phyloP scores from a whole-genome alignment of 352 stramenopile genomes.

The Elongisporangium anandrum region DNA sequence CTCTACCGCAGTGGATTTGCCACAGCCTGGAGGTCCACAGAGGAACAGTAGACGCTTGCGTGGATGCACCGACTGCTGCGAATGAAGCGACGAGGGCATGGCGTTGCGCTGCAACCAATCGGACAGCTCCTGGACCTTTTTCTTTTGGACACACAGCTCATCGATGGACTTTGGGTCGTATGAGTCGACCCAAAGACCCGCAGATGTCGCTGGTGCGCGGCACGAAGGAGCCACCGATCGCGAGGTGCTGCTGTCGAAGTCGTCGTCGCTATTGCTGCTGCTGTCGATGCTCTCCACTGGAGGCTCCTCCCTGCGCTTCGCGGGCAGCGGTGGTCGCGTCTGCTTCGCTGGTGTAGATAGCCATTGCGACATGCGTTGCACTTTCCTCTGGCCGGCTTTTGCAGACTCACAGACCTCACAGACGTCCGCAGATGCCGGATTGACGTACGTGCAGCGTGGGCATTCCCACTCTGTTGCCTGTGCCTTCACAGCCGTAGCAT shows the following conservation, averaged over 20 bases:
- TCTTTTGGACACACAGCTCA: slow-evolving; percentile 81
- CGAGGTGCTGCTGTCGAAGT: slow-evolving; percentile 8
- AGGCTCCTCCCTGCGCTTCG: slow-evolving; percentile 1
- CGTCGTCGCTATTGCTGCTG: slow-evolving; percentile 21
- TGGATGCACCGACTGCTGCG: slow-evolving; percentile 2
- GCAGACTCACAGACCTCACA: too few species aligned
- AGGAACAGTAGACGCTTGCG: slow-evolving; percentile 74
- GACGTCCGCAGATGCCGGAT: too few species aligned
- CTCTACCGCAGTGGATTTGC: slow-evolving; percentile 77
- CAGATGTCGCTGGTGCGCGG: slow-evolving; percentile 1
- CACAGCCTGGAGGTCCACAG: slow-evolving; percentile 69
- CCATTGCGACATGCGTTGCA: background rate
- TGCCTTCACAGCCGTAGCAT: too few species aligned
- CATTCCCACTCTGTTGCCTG: too few species aligned
- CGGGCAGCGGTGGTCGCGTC: too few species aligned
- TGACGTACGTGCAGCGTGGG: too few species aligned
- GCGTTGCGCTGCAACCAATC: slow-evolving; percentile 50
- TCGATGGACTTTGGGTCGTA: slow-evolving; percentile 37
- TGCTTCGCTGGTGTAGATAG: too few species aligned
- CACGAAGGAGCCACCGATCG: background rate
- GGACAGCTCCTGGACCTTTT: slow-evolving; percentile 71
- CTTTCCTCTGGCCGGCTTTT: too few species aligned
- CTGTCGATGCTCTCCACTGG: slow-evolving; percentile 33
- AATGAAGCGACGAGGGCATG: slow-evolving; percentile 2
- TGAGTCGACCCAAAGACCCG: slow-evolving; percentile 45